Conservation (phyloP, 257 asterid genomes). For the Scutellaria minor region DNA sequence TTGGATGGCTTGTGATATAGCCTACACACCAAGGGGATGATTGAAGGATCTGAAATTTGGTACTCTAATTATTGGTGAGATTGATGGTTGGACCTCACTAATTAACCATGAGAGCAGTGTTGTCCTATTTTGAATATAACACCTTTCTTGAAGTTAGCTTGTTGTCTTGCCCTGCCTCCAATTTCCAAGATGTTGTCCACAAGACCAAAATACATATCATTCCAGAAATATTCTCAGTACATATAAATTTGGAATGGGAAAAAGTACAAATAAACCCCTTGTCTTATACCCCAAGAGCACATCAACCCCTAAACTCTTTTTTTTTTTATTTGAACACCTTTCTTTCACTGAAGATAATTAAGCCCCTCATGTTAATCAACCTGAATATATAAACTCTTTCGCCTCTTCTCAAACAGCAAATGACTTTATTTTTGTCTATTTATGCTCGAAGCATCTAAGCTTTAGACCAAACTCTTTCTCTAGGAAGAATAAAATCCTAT, state of each 20-base stretch:
- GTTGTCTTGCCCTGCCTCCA: background rate
- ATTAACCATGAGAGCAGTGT: background rate
- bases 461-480: background rate
- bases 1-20: background rate
- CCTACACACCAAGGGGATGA: background rate
- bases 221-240: background rate
- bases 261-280: too few relatives aligned
- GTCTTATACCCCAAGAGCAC: too few relatives aligned
- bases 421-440: too few relatives aligned
- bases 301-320: too few relatives aligned
- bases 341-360: too few relatives aligned
- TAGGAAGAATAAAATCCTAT: background rate
- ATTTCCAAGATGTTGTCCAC: background rate
- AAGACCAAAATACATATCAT: background rate
- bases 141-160: background rate
- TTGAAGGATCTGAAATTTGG: background rate
- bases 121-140: background rate
- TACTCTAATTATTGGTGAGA: background rate
- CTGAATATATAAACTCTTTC: too few relatives aligned
- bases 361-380: too few relatives aligned
- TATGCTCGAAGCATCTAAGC: too few relatives aligned
- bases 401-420: too few relatives aligned
- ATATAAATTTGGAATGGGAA: background rate
- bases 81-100: constrained; percentile 18
- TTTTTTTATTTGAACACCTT: too few relatives aligned